Conservation (phyloP, 441 rosid species). For the Adansonia rubrostipa region DNA sequence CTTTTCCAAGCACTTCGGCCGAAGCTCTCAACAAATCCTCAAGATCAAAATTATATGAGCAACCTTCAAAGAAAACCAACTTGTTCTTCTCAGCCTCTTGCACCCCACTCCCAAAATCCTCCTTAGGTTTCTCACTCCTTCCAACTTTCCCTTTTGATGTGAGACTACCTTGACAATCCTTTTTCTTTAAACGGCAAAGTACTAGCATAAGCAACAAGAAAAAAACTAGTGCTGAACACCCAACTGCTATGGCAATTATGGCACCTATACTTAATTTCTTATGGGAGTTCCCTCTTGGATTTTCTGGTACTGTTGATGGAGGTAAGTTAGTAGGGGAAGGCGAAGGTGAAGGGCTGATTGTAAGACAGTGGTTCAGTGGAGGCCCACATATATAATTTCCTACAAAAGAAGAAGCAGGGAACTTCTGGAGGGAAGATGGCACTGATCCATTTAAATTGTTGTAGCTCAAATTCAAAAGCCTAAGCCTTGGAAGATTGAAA, state of each 20-base stretch:
- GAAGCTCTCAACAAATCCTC: constrained; percentile 81
- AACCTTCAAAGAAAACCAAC: constrained; percentile 75
- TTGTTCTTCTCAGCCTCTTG: constrained; percentile 85
- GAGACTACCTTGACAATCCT: constrained; percentile 36
- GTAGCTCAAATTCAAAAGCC: constrained; percentile 59
- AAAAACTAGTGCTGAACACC: constrained; percentile 58
- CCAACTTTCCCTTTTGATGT: constrained; percentile 53
- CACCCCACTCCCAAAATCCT: constrained; percentile 81
- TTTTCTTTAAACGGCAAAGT: constrained; percentile 61
- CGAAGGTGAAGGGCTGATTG: constrained; percentile 44
- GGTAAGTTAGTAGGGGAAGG: constrained; percentile 49
- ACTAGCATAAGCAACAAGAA: constrained; percentile 46
- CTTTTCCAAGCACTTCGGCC: constrained; percentile 80
- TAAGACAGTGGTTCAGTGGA: constrained; percentile 57
- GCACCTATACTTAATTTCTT: constrained; percentile 56
- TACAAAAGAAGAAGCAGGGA: constrained; percentile 57
- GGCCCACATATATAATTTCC: constrained; percentile 72
- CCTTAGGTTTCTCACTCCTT: constrained; percentile 63
- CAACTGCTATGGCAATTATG: constrained; percentile 69
- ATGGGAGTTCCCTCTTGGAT: constrained; percentile 38
- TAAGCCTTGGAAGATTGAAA: constrained; percentile 50
- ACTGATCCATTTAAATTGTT: constrained; percentile 67
- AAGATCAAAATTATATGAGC: constrained; percentile 68
- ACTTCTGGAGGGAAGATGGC: constrained; percentile 57
- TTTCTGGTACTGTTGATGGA: constrained; percentile 35